phyloP scores from a whole-genome alignment of 108 stramenopile species.

The Schizochytrium sp. region DNA sequence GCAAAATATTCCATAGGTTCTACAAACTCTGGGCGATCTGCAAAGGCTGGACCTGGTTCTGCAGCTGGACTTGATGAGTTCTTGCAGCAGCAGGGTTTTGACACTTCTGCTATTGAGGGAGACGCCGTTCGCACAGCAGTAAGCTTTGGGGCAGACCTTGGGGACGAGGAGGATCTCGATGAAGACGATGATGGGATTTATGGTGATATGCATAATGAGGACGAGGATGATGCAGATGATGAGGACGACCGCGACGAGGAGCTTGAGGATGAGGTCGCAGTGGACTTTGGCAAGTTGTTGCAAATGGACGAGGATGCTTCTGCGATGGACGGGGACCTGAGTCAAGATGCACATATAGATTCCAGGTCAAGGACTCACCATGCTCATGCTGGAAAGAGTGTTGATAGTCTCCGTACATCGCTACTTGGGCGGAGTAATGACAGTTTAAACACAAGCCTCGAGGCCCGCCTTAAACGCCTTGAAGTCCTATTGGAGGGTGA shows the following conservation, averaged over 20 bases:
- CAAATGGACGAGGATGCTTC: background rate
- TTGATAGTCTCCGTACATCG: background rate
- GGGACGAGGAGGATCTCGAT: background rate
- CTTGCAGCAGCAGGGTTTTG: background rate
- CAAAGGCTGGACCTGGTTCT: background rate
- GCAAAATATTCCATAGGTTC: background rate
- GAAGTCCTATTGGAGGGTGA: conserved; percentile 27
- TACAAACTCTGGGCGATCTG: background rate
- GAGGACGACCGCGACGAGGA: background rate
- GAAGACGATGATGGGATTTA: background rate
- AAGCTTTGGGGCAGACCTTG: background rate
- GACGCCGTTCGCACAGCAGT: background rate
- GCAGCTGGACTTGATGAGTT: conserved; percentile 17
- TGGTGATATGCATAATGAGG: background rate
- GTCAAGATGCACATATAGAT: background rate
- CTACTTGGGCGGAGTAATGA: background rate
- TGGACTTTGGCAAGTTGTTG: background rate
- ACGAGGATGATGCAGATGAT: background rate
- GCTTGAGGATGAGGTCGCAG: background rate
- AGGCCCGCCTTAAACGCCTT: conserved; percentile 35
- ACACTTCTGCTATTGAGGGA: background rate
- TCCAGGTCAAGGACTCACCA: background rate
- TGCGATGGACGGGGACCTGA: background rate
- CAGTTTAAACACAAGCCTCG: conserved; percentile 35
- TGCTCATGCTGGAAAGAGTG: background rate